Evolutionary conservation across 2,329 filamentous ascomycete genomes (phyloP), one percentile per base, ranked within the genome.

Genomic region (Colletotrichum shisoi): DNA sequence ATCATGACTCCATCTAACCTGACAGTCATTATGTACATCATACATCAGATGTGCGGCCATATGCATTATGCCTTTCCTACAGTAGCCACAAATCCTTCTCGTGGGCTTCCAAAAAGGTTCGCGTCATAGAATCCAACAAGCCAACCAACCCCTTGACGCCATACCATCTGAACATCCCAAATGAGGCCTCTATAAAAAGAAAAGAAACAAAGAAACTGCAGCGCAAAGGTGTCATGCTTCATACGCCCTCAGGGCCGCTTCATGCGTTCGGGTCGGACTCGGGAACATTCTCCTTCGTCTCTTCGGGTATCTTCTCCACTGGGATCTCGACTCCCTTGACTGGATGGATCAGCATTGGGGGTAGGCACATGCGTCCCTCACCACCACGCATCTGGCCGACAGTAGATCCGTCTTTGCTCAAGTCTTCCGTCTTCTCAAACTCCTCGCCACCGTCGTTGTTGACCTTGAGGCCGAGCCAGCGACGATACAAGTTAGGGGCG

Each of bases 281-380:
- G 66, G 83, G 71, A 74, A 79, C 73, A 19, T 27, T 65, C 65
- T 77, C 80, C 3, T 80, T 79, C 4, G 81, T 83, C 63, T 81
- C 81, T 4, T 79, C 77, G 1, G 83, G 79, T 48, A 84, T 81
- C 31, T 84, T 84, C 76, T 85, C 89, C 2, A 91, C 87, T 8
- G 88, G 85, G 57, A 90, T 73, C 64, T 90, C 87, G 5, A 94
- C 85, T 60, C 87, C 85, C 82, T 97, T 97, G 60, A 97, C 85
- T 0, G 94, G 94, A 83, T 97, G 94, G 70, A 97, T 79, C 69
- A 97, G 79, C 89, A 97, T 94, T 0, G 91, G 92, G 8, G 93
- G 93, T 46, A 97, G 80, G 79, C 94, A 97, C 93, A 97, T 96
- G 67, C 93, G 85, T 12, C 92, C 92, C 77, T 94, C 91, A 17